Base-by-base conservation (phyloP, 805 yeast genomes). In the Schwanniomyces occidentalis region DNA sequence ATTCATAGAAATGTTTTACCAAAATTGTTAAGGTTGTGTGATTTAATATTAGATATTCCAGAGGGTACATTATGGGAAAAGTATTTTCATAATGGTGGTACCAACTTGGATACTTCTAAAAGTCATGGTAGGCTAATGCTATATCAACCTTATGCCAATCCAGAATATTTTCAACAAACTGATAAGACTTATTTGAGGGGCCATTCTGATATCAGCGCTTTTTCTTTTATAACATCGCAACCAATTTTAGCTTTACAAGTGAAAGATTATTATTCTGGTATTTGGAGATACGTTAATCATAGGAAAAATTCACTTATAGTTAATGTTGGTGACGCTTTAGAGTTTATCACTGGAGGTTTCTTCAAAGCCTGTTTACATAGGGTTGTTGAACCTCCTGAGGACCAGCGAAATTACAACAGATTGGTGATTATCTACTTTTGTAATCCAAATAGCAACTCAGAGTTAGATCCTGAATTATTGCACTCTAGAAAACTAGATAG, bases 301-400 rank as follows among this genome's bases (percentile, higher is more conserved):
- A 56, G 58, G 9, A 69, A 67, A 8, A 47, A 61, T 29, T 59
- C 71, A 6, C 43, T 68, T 17, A 56, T 67, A 30, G 72, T 67
- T 14, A 68, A 68, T 37, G 50, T 67, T 28, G 73, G 72, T 5
- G 73, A 68, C 43, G 57, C 68, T 1, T 34, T 68, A 33, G 70
- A 67, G 40, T 65, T 64, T 30, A 51, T 65, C 21, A 60, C 71
- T 16, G 78, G 76, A 4, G 72, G 71, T 0, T 69, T 64, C 37
- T 73, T 71, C 52, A 66, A 67, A 35, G 66, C 74, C 9, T 61
- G 73, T 6, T 55, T 72, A 28, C 78, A 73, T 35, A 46, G 77
- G 30, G 78, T 73, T 4, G 61, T 67, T n/a, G 61, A 66, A 19
- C 76, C 77, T 4, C 76, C 75, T 4, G 40, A 34, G 2, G 71